These are phyloP conservation scores for Lentinula sp. DNA, from an alignment of 768 basidiomycete species.

Conservation along the genomic window DNA sequence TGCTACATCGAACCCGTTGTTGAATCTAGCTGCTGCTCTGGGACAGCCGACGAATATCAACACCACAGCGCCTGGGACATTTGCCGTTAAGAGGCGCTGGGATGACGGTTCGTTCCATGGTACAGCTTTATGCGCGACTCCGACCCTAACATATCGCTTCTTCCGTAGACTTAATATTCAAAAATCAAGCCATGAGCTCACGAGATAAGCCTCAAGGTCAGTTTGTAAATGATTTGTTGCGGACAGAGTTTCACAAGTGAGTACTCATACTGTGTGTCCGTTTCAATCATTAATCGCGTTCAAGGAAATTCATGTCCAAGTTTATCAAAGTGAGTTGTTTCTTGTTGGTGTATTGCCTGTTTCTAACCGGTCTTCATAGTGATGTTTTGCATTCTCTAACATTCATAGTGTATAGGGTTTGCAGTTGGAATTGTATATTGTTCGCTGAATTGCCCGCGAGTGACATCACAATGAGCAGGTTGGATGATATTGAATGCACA, in stretches of 20 bases:
- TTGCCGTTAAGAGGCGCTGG: slow-evolving; percentile 91
- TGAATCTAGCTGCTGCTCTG: slow-evolving; percentile 88
- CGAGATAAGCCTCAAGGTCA: slow-evolving; percentile 62
- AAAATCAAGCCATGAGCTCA: slow-evolving; percentile 84
- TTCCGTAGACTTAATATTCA: slow-evolving; percentile 86
- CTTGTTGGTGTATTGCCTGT: background rate
- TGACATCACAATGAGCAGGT: too few relatives aligned
- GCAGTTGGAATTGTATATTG: too few relatives aligned
- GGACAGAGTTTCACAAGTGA: slow-evolving; percentile 92
- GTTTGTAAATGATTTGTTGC: slow-evolving; percentile 92
- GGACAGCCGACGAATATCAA: slow-evolving; percentile 71
- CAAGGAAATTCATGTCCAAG: slow-evolving; percentile 87
- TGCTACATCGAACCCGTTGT: slow-evolving; percentile 80
- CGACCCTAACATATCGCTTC: slow-evolving; percentile 6
- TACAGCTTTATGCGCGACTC: slow-evolving; percentile 49
- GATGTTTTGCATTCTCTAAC: background rate
- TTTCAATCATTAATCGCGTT: slow-evolving; percentile 3
- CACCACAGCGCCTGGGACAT: slow-evolving; percentile 74
- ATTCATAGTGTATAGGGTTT: too few relatives aligned
- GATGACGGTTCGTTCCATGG: slow-evolving; percentile 40
- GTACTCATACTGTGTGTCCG: slow-evolving; percentile 20
- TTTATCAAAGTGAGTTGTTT: slow-evolving; percentile 66
- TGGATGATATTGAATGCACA: too few relatives aligned
- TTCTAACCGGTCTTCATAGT: background rate
- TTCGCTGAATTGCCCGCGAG: too few relatives aligned